Evolutionary conservation across 495 filamentous ascomycete genomes (phyloP).

Genomic region (Lophiostoma macrostomum): DNA sequence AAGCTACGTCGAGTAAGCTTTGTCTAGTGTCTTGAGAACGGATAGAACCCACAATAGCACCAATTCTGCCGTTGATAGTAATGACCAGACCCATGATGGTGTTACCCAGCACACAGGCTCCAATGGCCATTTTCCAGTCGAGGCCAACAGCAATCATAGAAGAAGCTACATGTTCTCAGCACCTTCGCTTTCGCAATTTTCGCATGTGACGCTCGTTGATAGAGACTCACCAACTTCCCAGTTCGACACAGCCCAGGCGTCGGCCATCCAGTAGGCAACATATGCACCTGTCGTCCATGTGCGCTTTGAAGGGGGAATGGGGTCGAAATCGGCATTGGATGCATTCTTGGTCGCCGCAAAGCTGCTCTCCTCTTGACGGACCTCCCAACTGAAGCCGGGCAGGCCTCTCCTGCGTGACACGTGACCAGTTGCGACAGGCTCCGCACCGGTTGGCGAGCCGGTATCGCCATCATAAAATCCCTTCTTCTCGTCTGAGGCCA

Average conservation of each 20-base stretch:
- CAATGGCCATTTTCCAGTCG: slow-evolving; percentile 30
- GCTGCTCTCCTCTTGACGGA: slow-evolving; percentile 25
- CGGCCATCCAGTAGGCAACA: slow-evolving; percentile 35
- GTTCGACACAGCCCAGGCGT: slow-evolving; percentile 33
- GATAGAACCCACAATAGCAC: slow-evolving; percentile 16
- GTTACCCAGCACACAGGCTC: slow-evolving; percentile 30
- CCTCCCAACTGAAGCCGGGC: slow-evolving; percentile 22
- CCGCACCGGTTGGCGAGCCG: slow-evolving; percentile 4
- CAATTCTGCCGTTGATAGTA: slow-evolving; percentile 30
- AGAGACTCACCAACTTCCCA: slow-evolving; percentile 34
- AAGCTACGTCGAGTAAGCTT: slow-evolving; percentile 9
- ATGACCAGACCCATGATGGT: slow-evolving; percentile 31
- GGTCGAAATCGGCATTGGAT: slow-evolving; percentile 33
- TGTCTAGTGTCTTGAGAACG: neutral
- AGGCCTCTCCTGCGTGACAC: slow-evolving; percentile 16
- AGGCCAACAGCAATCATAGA: slow-evolving; percentile 31
- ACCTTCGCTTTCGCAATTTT: too few relatives aligned
- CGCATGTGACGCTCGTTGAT: slow-evolving; percentile 1
- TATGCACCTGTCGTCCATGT: slow-evolving; percentile 23
- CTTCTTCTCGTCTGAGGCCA: slow-evolving; percentile 14
- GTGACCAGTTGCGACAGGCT: slow-evolving; percentile 5
- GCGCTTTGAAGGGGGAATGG: slow-evolving; percentile 30
- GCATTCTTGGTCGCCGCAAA: slow-evolving; percentile 17
- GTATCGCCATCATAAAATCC: slow-evolving; percentile 9
- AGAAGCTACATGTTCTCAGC: slow-evolving; percentile 18